A percentile compares a stretch with the other conserved stretches of the same genome.
Conservation (phyloP, 1,284 basidiomycete species). For the Papiliotrema nemorosa region DNA sequence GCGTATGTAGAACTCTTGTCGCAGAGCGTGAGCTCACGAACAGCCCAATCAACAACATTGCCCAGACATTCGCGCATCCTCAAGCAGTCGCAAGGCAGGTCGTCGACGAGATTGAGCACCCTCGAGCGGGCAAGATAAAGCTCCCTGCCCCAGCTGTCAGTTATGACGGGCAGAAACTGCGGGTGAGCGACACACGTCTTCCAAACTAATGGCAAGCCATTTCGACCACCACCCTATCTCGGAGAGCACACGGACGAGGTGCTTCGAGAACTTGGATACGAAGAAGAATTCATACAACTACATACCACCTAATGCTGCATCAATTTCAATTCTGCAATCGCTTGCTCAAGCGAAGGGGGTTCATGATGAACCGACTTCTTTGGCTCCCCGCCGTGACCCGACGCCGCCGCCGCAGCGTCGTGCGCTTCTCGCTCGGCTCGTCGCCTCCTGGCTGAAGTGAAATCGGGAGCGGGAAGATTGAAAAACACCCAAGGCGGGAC, state of each 20-base stretch:
- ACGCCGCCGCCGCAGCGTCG: slow-evolving; percentile 54
- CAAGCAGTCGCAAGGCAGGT: slow-evolving; percentile 69
- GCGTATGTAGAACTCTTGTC: slow-evolving; percentile 47
- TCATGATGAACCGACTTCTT: slow-evolving; percentile 33
- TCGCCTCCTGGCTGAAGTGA: slow-evolving; percentile 57
- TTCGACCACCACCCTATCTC: slow-evolving; percentile 73
- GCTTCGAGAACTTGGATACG: slow-evolving; percentile 67
- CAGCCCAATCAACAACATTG: slow-evolving; percentile 85
- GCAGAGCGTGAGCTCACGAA: neutral
- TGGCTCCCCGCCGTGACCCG: slow-evolving; percentile 36
- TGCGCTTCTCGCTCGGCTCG: slow-evolving; percentile 49
- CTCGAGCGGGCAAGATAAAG: slow-evolving; percentile 76
- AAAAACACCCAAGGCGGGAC: slow-evolving; percentile 48
- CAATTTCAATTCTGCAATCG: slow-evolving; percentile 29
- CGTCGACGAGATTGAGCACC: slow-evolving; percentile 65
- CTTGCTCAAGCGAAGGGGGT: slow-evolving; percentile 34
- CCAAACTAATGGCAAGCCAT: slow-evolving; percentile 55
- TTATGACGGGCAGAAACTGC: slow-evolving; percentile 71
- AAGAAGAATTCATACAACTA: slow-evolving; percentile 33
- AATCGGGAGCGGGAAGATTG: slow-evolving; percentile 44
- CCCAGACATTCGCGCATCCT: slow-evolving; percentile 85
- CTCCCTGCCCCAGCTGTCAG: slow-evolving; percentile 79
- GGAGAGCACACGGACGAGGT: slow-evolving; percentile 81
- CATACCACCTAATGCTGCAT: slow-evolving; percentile 9
- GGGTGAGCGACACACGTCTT: slow-evolving; percentile 18